These are phyloP conservation scores for Alternaria panax DNA, from an alignment of 2,329 filamentous ascomycete species.

Conservation along the genomic window DNA sequence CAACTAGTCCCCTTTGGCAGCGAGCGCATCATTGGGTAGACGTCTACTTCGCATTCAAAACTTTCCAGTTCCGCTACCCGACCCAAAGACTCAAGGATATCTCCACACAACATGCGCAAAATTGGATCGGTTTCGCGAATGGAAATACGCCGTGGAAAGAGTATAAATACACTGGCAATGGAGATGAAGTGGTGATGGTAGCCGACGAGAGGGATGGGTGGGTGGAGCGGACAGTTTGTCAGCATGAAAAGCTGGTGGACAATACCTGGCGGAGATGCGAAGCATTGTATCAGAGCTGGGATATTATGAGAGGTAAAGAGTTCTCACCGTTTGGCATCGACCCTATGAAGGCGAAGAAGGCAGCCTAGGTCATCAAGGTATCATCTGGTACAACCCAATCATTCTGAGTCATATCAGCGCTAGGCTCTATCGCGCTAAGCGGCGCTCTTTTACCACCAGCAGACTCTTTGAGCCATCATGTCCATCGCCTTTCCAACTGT, in stretches of 20 bases:
- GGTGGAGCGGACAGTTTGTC: constrained; percentile 21
- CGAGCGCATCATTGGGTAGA: constrained; percentile 42
- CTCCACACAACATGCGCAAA: constrained; percentile 29
- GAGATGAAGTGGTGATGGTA: constrained; percentile 26
- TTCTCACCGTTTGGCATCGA: constrained; percentile 21
- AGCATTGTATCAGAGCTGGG: constrained; percentile 23
- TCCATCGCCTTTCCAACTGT: not conserved
- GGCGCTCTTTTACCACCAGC: not conserved
- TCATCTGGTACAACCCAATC: not conserved
- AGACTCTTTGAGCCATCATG: not conserved
- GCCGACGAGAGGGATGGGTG: constrained; percentile 35
- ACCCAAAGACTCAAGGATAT: constrained; percentile 23
- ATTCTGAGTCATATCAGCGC: not conserved
- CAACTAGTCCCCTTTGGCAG: constrained; percentile 20
- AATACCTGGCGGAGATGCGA: constrained; percentile 22
- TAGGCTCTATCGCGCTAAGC: not conserved
- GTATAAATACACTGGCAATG: constrained; percentile 20
- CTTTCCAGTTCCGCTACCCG: constrained; percentile 29
- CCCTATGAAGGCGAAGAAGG: constrained; percentile 15
- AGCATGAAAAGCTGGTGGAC: constrained; percentile 24
- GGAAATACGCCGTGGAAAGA: constrained; percentile 28
- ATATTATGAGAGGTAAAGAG: constrained; percentile 10
- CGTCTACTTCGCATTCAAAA: constrained; percentile 37
- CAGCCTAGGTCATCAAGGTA: not conserved
- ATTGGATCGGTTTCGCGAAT: constrained; percentile 33